These are phyloP conservation scores for Protoeuglena noctilucae DNA, from an alignment of 139 green algal species.

Conservation along the genomic window DNA sequence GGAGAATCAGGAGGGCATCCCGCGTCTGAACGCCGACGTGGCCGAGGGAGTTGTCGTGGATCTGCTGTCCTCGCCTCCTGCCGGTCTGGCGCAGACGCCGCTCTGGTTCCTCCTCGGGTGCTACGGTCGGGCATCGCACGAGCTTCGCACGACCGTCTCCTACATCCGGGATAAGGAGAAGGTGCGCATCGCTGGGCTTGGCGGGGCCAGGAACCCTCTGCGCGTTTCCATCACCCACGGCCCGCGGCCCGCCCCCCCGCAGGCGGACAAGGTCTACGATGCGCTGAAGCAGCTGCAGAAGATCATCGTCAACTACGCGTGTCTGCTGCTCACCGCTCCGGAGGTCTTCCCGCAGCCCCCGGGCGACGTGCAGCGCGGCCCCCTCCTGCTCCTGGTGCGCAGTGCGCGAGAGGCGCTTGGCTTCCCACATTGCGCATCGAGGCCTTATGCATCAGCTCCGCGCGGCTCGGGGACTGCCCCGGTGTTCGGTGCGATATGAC, in stretches of 20 bases:
- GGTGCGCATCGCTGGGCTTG: neutral
- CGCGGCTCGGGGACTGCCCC: neutral
- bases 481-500: no score
- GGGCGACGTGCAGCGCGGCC: neutral
- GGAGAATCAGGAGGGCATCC: no score
- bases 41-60: no score
- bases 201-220: neutral
- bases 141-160: conserved; percentile 4
- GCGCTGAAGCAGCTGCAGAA: conserved; percentile 13
- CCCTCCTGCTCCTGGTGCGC: no score
- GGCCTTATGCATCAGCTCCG: neutral
- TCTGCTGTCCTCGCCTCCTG: no score
- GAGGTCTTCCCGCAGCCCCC: conserved; percentile 60
- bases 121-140: conserved; percentile 21
- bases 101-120: conserved; percentile 64
- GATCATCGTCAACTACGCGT: conserved; percentile 36
- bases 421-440: no score
- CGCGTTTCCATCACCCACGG: neutral
- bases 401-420: no score
- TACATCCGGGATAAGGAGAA: neutral
- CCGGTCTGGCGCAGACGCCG: no score
- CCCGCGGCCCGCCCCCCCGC: neutral
- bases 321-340: conserved; percentile 49
- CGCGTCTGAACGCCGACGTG: no score
- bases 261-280: neutral